Conservation (phyloP, 1,139 yeast species). For the Diutina scorzettiae region DNA sequence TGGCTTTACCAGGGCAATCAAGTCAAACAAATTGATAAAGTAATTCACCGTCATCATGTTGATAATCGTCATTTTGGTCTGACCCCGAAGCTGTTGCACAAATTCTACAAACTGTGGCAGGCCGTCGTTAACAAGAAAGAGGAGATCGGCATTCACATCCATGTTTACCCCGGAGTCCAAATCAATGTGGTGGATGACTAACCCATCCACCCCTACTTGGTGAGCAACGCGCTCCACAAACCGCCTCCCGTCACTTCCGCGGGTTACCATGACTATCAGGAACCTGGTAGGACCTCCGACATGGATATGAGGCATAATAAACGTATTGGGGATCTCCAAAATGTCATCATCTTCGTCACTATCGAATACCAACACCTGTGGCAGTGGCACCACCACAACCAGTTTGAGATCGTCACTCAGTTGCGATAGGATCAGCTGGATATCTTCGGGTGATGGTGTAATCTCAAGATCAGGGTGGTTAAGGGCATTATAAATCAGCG, state of each 20-base stretch:
- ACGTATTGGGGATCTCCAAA: slow-evolving; percentile 14
- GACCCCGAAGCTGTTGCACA: slow-evolving; percentile 9
- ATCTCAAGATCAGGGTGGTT: slow-evolving; percentile 32
- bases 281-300: slow-evolving; percentile 11
- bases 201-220: not conserved
- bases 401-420: slow-evolving; percentile 9
- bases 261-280: slow-evolving; percentile 9
- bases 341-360: slow-evolving; percentile 28
- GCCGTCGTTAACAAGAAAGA: slow-evolving; percentile 32
- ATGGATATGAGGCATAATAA: slow-evolving; percentile 29
- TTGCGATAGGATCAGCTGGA: slow-evolving; percentile 6
- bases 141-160: slow-evolving; percentile 13
- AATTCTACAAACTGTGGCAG: slow-evolving; percentile 19
- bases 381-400: slow-evolving; percentile 10
- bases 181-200: not conserved
- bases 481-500: slow-evolving; percentile 21
- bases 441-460: slow-evolving; percentile 9
- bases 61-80: slow-evolving; percentile 25
- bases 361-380: slow-evolving; percentile 27
- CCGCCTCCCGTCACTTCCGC: slow-evolving; percentile 14
- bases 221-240: slow-evolving; percentile 9
- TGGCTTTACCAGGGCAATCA: slow-evolving; percentile 23
- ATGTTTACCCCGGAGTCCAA: not conserved
- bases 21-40: slow-evolving; percentile 27
- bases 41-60: slow-evolving; percentile 31